Evolutionary conservation across 306 rosid genomes (phyloP).

Genomic region (Ammopiptanthus mongolicus): DNA sequence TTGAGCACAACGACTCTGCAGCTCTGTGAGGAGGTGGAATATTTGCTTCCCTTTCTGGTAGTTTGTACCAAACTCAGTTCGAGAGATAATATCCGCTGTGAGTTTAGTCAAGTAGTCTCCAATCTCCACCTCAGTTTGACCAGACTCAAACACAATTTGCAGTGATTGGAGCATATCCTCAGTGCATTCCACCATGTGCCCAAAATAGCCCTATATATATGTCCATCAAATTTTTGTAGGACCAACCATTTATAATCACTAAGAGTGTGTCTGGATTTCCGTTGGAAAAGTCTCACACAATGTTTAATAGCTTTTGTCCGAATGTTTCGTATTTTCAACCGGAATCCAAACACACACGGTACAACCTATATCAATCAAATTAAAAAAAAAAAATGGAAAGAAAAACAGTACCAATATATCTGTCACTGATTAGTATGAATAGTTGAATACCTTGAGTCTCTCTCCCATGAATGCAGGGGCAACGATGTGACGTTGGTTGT

Average conservation of each 20-base stretch:
- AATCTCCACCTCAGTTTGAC: slow-evolving; percentile 62
- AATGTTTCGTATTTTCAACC: too few species aligned
- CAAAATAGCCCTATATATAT: slow-evolving; percentile 48
- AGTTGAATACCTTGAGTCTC: slow-evolving; percentile 48
- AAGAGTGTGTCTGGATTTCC: too few species aligned
- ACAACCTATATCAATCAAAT: not conserved
- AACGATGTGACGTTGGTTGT: slow-evolving; percentile 54
- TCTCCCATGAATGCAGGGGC: slow-evolving; percentile 58
- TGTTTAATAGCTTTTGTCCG: too few species aligned
- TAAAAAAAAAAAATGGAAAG: not conserved
- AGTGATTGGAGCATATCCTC: slow-evolving; percentile 55
- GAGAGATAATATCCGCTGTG: slow-evolving; percentile 80
- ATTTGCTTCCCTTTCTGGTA: slow-evolving; percentile 71
- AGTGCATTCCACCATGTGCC: slow-evolving; percentile 90
- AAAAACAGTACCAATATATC: not conserved
- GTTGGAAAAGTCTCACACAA: too few species aligned
- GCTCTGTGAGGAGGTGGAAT: slow-evolving; percentile 54
- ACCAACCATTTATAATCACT: not conserved
- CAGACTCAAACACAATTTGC: slow-evolving; percentile 28
- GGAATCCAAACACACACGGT: too few species aligned
- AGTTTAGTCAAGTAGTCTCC: slow-evolving; percentile 57
- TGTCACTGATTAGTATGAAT: not conserved
- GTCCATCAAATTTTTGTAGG: not conserved
- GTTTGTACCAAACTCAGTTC: slow-evolving; percentile 66
- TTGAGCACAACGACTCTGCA: slow-evolving; percentile 64